Base-by-base conservation (phyloP, 345 rosid species). In the Draba incana region DNA sequence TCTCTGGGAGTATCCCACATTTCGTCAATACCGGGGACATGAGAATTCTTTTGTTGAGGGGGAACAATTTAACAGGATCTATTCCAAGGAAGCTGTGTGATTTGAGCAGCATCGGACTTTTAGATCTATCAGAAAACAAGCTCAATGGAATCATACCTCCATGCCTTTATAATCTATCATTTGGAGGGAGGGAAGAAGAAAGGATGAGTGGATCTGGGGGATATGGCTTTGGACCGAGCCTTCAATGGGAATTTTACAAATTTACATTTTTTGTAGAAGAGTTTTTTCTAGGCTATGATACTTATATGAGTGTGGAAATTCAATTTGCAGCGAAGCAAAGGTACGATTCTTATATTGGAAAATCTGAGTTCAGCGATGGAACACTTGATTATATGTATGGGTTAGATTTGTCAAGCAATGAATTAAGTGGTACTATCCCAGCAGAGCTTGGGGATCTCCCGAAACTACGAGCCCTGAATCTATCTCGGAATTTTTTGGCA, bases 371-470 rank as follows among this genome's bases (percentile, higher is more conserved):
- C n/a, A n/a, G n/a, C n/a, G n/a, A 2, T 0, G 47, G 14, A 0
- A 28, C 23, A n/a, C 42, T 66, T 53, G 41, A 10, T 15, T 53
- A 4, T 31, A 52, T 66, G 63, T 27, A 14, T 57, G 61, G 66
- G 31, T 1, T 62, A 8, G 71, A 73, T 39, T 31, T 73, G 52
- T 72, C 66, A 5, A 25, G 35, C 60, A 72, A 72, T 11, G 60
- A 72, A 38, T 41, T 72, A 49, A 57, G 50, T 27, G 70, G 76
- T 9, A 52, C 7, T 2, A 64, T 72, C 16, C 76, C 70, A 25
- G 0, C 58, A 13, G 25, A 54, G 35, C 35, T 64, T 38, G 70
- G 76, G 13, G 30, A 13, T 28, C 47, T 61, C 5, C 6, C 23
- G 10, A 39, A 50, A 23, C 10, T 70, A 14, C n/a, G 3, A 3